phyloP scores from a whole-genome alignment of 768 basidiomycete species.

The Boletus rufocinnamomeus region DNA sequence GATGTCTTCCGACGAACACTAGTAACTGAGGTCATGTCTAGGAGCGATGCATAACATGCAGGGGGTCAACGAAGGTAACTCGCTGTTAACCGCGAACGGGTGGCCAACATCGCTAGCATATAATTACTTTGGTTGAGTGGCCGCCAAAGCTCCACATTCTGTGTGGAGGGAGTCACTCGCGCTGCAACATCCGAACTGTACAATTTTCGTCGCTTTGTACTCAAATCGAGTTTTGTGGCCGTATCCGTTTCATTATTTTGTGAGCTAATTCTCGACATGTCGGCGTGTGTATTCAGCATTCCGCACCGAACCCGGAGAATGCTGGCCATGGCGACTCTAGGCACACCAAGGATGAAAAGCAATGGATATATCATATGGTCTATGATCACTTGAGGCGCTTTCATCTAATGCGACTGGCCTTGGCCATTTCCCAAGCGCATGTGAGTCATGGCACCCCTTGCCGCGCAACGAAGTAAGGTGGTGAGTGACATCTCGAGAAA shows the following conservation, averaged over 20 bases:
- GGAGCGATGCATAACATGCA: constrained; percentile 58
- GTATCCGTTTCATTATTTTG: no score
- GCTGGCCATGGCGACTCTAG: no score
- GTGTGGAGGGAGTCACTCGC: not conserved
- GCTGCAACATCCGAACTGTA: not conserved
- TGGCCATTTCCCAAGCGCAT: not conserved
- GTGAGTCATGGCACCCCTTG: not conserved
- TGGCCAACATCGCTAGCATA: constrained; percentile 57
- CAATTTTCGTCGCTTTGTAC: constrained; percentile 16
- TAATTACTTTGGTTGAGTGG: constrained; percentile 45
- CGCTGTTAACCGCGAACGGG: constrained; percentile 49
- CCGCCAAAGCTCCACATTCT: no score
- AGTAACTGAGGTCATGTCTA: constrained; percentile 19
- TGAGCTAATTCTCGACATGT: not conserved
- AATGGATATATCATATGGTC: no score
- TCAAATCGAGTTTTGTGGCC: not conserved
- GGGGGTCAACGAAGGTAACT: constrained; percentile 57
- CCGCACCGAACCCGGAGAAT: not conserved
- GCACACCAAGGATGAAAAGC: not conserved
- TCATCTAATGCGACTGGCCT: no score
- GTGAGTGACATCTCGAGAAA: not conserved
- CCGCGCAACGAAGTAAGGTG: not conserved
- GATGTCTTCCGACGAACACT: not conserved
- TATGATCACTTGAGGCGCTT: not conserved
- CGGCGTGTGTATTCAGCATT: not conserved